Base-by-base conservation (phyloP, 495 filamentous ascomycete species). In the Arthonia radiata region DNA sequence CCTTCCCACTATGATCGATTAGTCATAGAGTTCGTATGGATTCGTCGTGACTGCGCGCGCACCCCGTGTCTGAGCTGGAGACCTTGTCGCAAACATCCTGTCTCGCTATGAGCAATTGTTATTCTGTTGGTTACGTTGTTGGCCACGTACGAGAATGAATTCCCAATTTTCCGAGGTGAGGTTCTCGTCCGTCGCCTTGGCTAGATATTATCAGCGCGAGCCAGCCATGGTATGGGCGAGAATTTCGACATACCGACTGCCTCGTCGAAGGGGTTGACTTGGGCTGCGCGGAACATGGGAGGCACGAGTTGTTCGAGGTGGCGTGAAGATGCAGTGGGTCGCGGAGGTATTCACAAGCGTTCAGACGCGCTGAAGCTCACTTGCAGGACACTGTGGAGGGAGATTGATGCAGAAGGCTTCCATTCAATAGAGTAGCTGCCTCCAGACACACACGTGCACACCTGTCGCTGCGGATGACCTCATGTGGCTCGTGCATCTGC, bases 81-180 rank as follows among this genome's bases (percentile, higher is more conserved):
- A 93, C 86, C 43, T 80, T 82, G 50, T 97, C 86, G 60, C 83
- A 93, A 31, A 94, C 81, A 60, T 97, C 86, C 64, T 70, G 42
- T 1, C 11, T n/a, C 18, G 16, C 3, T 7, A 8, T 26, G 6
- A 22, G 19, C 19, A 7, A 11, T 11, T 22, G 19, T 7, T 6
- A 22, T 16, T 29, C 4, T 27, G 30, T 16, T 19, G n/a, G 5
- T 17, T 13, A 19, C 21, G 25, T 19, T 16, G 10, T n/a, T 21
- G 22, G 11, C 28, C 12, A 2, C 54, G 39, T 53, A 70, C 64
- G 50, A 97, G 71, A 48, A 97, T 97, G 46, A 71, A 81, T 41
- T 86, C 86, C 86, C 86, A 97, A 50, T 94, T 92, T 56, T 94
- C 89, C 23, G 75, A 76, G 5, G 86, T 94, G 42, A 93, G 64